Percentiles rank a stretch among this genome's conserved stretches.
Evolutionary conservation across 768 basidiomycete genomes (phyloP).

Genomic region (Favolaschia claudopus): DNA sequence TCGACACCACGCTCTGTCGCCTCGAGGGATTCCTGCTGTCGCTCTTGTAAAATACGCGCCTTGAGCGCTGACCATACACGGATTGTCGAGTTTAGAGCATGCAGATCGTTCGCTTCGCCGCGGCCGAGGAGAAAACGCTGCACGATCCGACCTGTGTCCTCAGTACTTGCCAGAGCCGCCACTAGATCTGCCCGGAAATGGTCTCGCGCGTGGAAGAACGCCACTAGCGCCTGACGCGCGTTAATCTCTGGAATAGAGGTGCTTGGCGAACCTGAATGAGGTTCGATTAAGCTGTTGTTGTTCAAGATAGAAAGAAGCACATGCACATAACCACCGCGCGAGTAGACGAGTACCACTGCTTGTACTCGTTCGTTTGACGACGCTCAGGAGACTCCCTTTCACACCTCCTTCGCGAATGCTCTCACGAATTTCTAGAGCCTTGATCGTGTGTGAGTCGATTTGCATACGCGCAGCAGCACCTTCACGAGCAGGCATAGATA

Average conservation of each 20-base stretch:
- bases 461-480: constrained; percentile 71
- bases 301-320: constrained; percentile 46
- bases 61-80: constrained; percentile 63
- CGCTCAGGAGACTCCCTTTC: constrained; percentile 77
- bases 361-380: constrained; percentile 80
- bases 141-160: constrained; percentile 78
- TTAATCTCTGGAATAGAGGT: constrained; percentile 77
- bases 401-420: constrained; percentile 73
- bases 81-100: constrained; percentile 69
- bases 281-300: constrained; percentile 14
- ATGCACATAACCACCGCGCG: constrained; percentile 77
- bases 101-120: constrained; percentile 71
- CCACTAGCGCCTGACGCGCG: constrained; percentile 78
- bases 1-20: constrained; percentile 11
- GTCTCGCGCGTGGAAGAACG: constrained; percentile 67
- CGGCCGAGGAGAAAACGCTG: constrained; percentile 78
- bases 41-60: constrained; percentile 63
- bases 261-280: constrained; percentile 78
- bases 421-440: constrained; percentile 87
- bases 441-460: constrained; percentile 88
- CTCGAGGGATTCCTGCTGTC: constrained; percentile 54
- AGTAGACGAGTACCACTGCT: constrained; percentile 80
- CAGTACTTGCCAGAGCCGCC: constrained; percentile 60
- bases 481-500: constrained; percentile 67
- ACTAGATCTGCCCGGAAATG: constrained; percentile 72